Percentiles rank a stretch among this genome's conserved stretches.
These are phyloP conservation scores for Eragrostis tef DNA, from an alignment of 202 grass and related monocot genomes.

Conservation along the genomic window DNA sequence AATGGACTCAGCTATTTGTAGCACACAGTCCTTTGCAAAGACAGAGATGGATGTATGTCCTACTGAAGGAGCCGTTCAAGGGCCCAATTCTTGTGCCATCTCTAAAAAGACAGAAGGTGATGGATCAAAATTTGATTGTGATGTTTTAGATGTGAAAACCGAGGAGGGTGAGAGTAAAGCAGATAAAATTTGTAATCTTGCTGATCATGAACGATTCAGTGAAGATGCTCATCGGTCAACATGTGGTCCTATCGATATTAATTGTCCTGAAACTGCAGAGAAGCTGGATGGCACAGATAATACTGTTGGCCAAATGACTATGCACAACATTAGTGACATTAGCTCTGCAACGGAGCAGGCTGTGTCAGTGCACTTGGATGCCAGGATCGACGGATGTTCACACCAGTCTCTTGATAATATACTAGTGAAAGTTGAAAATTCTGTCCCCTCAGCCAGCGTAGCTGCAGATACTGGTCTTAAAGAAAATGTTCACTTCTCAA, in stretches of 20 bases:
- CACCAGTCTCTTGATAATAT: slow-evolving; percentile 31
- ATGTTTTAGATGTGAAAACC: slow-evolving; percentile 28
- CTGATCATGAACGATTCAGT: slow-evolving; percentile 29
- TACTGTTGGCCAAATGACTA: slow-evolving; percentile 33
- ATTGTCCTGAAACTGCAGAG: slow-evolving; percentile 48
- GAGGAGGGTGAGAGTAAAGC: slow-evolving; percentile 46
- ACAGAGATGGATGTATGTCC: slow-evolving; percentile 60
- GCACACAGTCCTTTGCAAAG: slow-evolving; percentile 66
- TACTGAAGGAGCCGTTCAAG: slow-evolving; percentile 38
- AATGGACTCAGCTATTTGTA: slow-evolving; percentile 75
- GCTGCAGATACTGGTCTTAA: slow-evolving; percentile 31
- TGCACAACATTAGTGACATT: slow-evolving; percentile 19
- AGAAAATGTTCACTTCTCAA: slow-evolving; percentile 35
- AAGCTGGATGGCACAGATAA: slow-evolving; percentile 39
- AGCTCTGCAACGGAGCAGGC: slow-evolving; percentile 34
- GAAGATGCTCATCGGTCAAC: slow-evolving; percentile 31
- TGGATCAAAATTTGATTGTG: slow-evolving; percentile 34
- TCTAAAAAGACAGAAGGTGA: slow-evolving; percentile 39
- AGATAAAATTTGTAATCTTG: slow-evolving; percentile 28
- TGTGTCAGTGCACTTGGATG: slow-evolving; percentile 21
- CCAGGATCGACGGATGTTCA: slow-evolving; percentile 42
- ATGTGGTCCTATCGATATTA: slow-evolving; percentile 49
- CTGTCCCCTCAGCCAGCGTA: slow-evolving; percentile 28
- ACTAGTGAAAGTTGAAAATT: slow-evolving; percentile 36
- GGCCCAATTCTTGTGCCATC: slow-evolving; percentile 11